phyloP scores from a whole-genome alignment of 208 protist species.

The Wallacemonas rigidus region DNA sequence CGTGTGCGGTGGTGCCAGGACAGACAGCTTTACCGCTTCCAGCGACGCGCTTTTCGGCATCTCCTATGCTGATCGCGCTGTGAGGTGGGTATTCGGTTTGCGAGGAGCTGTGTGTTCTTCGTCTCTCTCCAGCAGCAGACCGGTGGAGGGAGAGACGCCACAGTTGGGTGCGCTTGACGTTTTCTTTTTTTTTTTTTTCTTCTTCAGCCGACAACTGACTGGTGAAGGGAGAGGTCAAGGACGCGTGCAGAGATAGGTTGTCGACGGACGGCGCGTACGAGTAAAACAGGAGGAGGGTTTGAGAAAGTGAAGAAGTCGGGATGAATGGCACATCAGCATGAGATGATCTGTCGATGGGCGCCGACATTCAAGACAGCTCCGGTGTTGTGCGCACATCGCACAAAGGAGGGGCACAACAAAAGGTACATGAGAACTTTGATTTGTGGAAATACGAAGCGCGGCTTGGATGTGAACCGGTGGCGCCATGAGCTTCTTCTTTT shows the following conservation, averaged over 20 bases:
- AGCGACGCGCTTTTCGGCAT: conserved; percentile 8
- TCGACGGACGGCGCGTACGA: too few species aligned
- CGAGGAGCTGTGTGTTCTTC: neutral
- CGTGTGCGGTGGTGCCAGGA: conserved; percentile 12
- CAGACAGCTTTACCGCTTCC: conserved; percentile 14
- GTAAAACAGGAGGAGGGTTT: conserved; percentile 21
- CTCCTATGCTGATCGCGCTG: neutral
- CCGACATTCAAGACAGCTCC: too few species aligned
- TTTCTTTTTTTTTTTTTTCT: conserved; percentile 19
- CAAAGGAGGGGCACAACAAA: too few species aligned
- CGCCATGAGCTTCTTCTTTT: too few species aligned
- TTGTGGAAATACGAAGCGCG: too few species aligned
- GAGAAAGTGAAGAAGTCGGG: conserved; percentile 8
- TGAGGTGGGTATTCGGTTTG: neutral
- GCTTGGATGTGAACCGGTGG: too few species aligned
- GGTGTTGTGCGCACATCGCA: too few species aligned
- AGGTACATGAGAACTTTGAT: too few species aligned
- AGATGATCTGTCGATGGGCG: too few species aligned
- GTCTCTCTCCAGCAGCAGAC: neutral
- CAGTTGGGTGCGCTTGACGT: neutral
- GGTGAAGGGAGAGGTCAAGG: too few species aligned
- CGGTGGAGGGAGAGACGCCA: too few species aligned
- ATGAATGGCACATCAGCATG: neutral
- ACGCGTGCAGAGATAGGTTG: too few species aligned
- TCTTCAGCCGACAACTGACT: neutral